Base-by-base conservation (phyloP, 495 filamentous ascomycete species). In the Talaromyces trachyspermus region DNA sequence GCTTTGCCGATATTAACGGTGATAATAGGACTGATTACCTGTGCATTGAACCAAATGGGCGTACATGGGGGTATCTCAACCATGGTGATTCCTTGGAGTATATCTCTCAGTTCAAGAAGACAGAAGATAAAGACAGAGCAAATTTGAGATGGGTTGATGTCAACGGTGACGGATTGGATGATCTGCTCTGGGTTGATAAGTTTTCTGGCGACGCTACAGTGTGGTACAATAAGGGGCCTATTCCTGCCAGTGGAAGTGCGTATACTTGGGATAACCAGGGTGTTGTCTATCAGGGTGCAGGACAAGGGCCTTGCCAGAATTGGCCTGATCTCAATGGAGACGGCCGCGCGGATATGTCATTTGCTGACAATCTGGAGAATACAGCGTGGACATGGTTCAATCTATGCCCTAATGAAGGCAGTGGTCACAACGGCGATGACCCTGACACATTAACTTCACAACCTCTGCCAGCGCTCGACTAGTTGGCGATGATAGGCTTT, bases 151-250 rank as follows among this genome's bases (percentile, higher is more conserved):
- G 45, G 20, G 57, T 40, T n/a, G 59, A 62, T 42, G 49, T 62
- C 2, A 61, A 61, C 27, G 58, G 58, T n/a, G 57, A 61, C 36
- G 49, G 50, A 15, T 29, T 20, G 18, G 58, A 45, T 27, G 57
- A 61, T 35, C 19, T 54, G 23, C 14, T 62, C 19, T 60, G 59
- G 54, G 36, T 63, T n/a, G 43, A 55, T 15, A 66, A 61, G 20
- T 49, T 49, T 11, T 32, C 8, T 33, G 48, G 48, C 19, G 29
- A 36, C 15, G 18, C 32, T 36, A 27, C 39, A 27, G 48, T 45
- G 23, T 50, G 22, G 17, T 43, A 35, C 15, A 45, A 50, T 5
- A 19, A 44, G 15, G 48, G 48, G 0, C 38, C 17, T 17, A 29
- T 45, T 17, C 42, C 40, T 6, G 29, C 19, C 7, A 14, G 14